Percentiles rank a stretch among this genome's conserved stretches.
Conservation (phyloP, 2,329 filamentous ascomycete species). For the Hypoxylon sp. region DNA sequence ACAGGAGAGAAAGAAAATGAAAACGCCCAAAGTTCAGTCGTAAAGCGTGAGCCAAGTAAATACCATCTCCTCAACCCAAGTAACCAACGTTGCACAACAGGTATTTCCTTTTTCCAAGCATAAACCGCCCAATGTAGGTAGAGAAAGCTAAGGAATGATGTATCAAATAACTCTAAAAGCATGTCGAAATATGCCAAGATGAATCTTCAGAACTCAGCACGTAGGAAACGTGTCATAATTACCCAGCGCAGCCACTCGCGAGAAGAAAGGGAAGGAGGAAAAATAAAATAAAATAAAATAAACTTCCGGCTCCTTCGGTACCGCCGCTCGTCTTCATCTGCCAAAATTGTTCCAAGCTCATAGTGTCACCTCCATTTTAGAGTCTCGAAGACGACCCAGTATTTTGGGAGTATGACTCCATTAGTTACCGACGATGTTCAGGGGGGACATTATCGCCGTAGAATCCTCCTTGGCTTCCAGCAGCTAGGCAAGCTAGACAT, state of each 20-base stretch:
- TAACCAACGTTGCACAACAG: slow-evolving; percentile 31
- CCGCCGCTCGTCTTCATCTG: slow-evolving; percentile 6
- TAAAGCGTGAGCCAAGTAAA: slow-evolving; percentile 35
- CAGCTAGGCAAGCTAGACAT: slow-evolving; percentile 67
- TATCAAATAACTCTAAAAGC: slow-evolving; percentile 10
- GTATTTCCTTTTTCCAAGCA: slow-evolving; percentile 40
- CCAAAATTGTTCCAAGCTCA: background rate
- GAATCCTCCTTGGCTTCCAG: slow-evolving; percentile 61
- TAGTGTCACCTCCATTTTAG: slow-evolving; percentile 4
- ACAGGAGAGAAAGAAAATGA: slow-evolving; percentile 16
- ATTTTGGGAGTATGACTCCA: background rate
- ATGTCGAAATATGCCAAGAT: slow-evolving; percentile 18
- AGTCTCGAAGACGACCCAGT: slow-evolving; percentile 9
- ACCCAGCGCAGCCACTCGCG: slow-evolving; percentile 18
- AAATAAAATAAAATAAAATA: slow-evolving; percentile 8
- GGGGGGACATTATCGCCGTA: slow-evolving; percentile 68
- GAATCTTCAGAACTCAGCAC: slow-evolving; percentile 14
- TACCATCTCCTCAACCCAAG: slow-evolving; percentile 31
- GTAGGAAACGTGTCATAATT: slow-evolving; percentile 27
- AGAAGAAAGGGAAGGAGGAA: no score
- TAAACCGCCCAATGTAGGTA: slow-evolving; percentile 26
- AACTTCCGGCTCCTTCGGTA: slow-evolving; percentile 31
- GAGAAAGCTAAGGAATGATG: slow-evolving; percentile 11
- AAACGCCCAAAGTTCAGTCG: slow-evolving; percentile 36
- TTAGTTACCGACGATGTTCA: slow-evolving; percentile 62